Evolutionary conservation across 2,329 filamentous ascomycete species (phyloP).

Genomic region (Sordariomycetes sp.): DNA sequence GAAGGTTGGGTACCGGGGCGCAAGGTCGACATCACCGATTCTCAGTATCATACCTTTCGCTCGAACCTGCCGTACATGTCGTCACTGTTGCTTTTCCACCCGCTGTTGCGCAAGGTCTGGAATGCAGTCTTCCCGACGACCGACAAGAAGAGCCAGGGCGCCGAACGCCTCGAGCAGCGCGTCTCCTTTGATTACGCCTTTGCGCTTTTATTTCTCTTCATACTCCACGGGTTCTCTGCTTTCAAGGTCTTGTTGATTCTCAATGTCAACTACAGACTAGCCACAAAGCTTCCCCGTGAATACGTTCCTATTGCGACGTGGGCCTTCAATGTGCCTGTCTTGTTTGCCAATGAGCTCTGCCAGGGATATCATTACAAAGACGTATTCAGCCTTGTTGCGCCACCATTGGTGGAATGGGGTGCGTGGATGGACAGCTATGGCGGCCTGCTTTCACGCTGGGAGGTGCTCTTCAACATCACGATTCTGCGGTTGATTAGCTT

Average conservation of each 20-base stretch:
- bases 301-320: constrained; percentile 73
- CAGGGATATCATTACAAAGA: constrained; percentile 65
- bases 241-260: constrained; percentile 77
- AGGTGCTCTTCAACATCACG: constrained; percentile 96
- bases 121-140: constrained; percentile 40
- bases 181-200: constrained; percentile 77
- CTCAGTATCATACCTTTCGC: constrained; percentile 80
- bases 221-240: constrained; percentile 76
- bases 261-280: constrained; percentile 72
- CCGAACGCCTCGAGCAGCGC: constrained; percentile 57
- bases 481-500: constrained; percentile 90
- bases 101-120: constrained; percentile 65
- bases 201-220: constrained; percentile 67
- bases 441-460: constrained; percentile 84
- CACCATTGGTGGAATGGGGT: constrained; percentile 49
- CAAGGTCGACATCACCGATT: constrained; percentile 85
- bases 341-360: constrained; percentile 85
- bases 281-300: constrained; percentile 58
- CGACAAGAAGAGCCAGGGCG: constrained; percentile 25
- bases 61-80: constrained; percentile 76
- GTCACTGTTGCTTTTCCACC: constrained; percentile 67
- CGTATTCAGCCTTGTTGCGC: constrained; percentile 45
- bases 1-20: constrained; percentile 88
- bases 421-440: constrained; percentile 68
- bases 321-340: constrained; percentile 75